Percentiles rank a stretch among this genome's conserved stretches.
phyloP scores from a whole-genome alignment of 345 rosid genomes.

The Excoecaria cochinchinensis region DNA sequence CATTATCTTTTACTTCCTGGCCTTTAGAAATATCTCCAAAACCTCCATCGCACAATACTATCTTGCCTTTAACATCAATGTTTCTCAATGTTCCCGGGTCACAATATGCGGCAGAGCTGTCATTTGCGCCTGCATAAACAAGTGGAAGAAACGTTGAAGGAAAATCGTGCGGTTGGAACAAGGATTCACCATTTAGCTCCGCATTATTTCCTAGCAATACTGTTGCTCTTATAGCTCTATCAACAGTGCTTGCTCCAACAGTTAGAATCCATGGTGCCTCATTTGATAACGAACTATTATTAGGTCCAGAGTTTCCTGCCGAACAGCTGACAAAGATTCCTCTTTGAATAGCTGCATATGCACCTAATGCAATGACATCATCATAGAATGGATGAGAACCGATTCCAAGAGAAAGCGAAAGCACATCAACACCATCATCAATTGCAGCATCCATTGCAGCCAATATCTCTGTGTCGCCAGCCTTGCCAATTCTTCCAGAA shows the following conservation, averaged over 20 bases:
- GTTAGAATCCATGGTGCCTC: constrained; percentile 46
- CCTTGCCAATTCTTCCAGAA: constrained; percentile 43
- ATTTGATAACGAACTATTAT: constrained; percentile 16
- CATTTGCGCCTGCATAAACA: constrained; percentile 9
- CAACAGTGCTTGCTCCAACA: constrained; percentile 36
- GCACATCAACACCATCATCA: constrained; percentile 60
- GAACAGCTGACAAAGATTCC: constrained; percentile 40
- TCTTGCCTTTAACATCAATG: constrained; percentile 9
- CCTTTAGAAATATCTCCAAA: neutral
- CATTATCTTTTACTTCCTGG: constrained; percentile 18
- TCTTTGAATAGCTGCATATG: constrained; percentile 32
- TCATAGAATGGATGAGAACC: constrained; percentile 22
- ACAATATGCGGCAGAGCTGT: neutral
- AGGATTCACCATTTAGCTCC: constrained; percentile 8
- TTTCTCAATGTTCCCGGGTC: constrained; percentile 5
- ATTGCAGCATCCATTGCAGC: constrained; percentile 64
- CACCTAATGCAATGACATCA: constrained; percentile 35
- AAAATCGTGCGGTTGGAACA: constrained; percentile 3
- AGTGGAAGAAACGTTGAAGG: constrained; percentile 7
- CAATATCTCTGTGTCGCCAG: constrained; percentile 47
- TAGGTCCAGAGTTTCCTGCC: constrained; percentile 42
- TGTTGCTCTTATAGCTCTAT: constrained; percentile 29
- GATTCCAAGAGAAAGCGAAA: constrained; percentile 53
- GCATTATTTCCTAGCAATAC: constrained; percentile 35
- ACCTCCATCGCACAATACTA: constrained; percentile 8